Evolutionary conservation across 306 rosid species (phyloP).

Genomic region (Phaseolus lunatus): DNA sequence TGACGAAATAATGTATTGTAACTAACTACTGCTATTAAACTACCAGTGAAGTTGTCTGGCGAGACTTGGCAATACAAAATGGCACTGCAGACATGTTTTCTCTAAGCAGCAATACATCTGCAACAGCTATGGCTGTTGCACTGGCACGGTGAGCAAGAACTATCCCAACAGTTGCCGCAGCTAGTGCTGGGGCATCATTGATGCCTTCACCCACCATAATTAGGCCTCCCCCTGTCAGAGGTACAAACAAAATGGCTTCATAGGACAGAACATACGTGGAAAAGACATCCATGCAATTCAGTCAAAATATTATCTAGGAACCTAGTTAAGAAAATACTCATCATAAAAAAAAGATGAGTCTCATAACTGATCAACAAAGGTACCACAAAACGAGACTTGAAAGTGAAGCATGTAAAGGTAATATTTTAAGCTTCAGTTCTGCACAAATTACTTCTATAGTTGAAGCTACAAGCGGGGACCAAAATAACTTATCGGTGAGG

Average conservation of each 20-base stretch:
- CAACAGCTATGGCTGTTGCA: constrained; percentile 96
- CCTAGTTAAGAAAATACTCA: constrained; percentile 1
- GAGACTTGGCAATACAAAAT: constrained; percentile 93
- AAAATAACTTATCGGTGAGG: constrained; percentile 5
- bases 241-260: constrained; percentile 25
- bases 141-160: constrained; percentile 98
- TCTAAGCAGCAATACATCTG: constrained; percentile 83
- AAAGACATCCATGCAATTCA: constrained; percentile 34
- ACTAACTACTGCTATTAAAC: constrained; percentile 17
- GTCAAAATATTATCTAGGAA: constrained; percentile 22
- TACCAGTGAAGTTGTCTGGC: constrained; percentile 96
- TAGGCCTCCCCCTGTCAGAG: constrained; percentile 84
- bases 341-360: not conserved
- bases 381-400: not conserved
- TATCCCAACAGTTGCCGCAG: constrained; percentile 96
- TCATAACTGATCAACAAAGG: not conserved
- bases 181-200: constrained; percentile 98
- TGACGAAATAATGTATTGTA: constrained; percentile 18
- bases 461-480: constrained; percentile 10
- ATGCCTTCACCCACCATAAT: constrained; percentile 99
- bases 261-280: constrained; percentile 4
- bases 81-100: constrained; percentile 92
- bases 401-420: constrained; percentile 7
- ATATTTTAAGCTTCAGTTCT: constrained; percentile 1
- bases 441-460: constrained; percentile 21